Conservation (phyloP, 2,329 filamentous ascomycete species). For the Aspergillus sp. region DNA sequence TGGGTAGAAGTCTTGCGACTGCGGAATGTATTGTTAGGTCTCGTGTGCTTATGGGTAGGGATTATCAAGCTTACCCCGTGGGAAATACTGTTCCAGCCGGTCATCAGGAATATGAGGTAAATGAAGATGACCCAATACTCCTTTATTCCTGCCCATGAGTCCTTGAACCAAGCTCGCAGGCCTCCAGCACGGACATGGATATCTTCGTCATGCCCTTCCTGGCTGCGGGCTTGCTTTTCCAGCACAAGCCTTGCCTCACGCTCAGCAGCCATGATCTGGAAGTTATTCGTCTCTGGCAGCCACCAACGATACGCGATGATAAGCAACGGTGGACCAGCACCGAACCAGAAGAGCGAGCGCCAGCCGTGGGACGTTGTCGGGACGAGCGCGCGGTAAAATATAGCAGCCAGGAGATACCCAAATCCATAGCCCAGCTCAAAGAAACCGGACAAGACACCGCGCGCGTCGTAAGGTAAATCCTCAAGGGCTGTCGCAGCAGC, state of each 20-base stretch:
- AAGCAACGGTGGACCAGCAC: conserved; percentile 30
- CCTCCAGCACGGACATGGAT: not conserved
- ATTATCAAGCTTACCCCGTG: conserved; percentile 49
- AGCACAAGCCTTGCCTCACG: not conserved
- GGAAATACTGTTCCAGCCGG: not conserved
- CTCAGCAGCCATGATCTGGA: not conserved
- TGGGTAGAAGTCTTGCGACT: conserved; percentile 74
- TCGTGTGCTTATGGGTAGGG: fast-evolving
- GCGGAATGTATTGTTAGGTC: conserved; percentile 25
- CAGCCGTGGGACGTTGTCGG: conserved; percentile 44
- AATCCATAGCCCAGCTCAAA: conserved; percentile 79
- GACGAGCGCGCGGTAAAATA: conserved; percentile 51
- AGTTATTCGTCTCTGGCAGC: not conserved
- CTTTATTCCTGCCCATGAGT: not conserved
- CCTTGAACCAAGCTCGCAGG: not conserved
- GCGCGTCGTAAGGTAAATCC: conserved; percentile 65
- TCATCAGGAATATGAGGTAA: not conserved
- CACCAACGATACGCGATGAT: not conserved
- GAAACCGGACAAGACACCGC: conserved; percentile 79
- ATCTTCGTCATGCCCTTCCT: not conserved
- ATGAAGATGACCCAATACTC: not conserved
- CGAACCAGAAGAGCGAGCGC: conserved; percentile 76
- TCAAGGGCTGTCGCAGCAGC: conserved; percentile 76
- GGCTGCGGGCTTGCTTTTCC: not conserved
- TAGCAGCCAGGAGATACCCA: conserved; percentile 74